These are phyloP conservation scores for Sclerotinia glacialis DNA, from an alignment of 2,329 filamentous ascomycete species.

Conservation along the genomic window DNA sequence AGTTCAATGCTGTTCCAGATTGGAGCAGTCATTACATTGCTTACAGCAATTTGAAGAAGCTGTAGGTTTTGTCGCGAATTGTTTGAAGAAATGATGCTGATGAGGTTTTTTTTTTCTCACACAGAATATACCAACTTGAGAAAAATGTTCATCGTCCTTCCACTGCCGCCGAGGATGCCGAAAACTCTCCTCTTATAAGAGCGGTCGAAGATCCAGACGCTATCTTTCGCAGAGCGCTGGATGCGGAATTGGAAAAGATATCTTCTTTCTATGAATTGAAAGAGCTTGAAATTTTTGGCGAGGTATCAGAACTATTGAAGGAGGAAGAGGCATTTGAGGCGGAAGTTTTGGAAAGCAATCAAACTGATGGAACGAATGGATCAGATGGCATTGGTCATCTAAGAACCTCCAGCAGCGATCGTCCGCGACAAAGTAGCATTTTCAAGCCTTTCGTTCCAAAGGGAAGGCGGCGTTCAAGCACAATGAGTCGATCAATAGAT, in stretches of 20 bases:
- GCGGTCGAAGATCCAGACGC: constrained; percentile 68
- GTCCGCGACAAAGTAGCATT: constrained; percentile 48
- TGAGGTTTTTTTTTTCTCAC: constrained; percentile 4
- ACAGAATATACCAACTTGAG: constrained; percentile 90
- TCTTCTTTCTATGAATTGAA: constrained; percentile 87
- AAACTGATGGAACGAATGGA: constrained; percentile 37
- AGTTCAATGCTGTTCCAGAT: constrained; percentile 99
- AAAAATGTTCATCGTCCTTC: constrained; percentile 67
- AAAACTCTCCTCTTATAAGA: constrained; percentile 80
- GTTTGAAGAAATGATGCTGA: not conserved
- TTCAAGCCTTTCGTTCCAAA: constrained; percentile 50
- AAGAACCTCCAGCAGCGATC: constrained; percentile 45
- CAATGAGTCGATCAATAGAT: constrained; percentile 48
- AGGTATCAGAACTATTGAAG: constrained; percentile 71
- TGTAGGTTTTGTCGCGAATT: constrained; percentile 55
- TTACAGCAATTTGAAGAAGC: constrained; percentile 98
- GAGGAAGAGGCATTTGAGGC: constrained; percentile 67
- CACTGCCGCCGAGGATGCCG: constrained; percentile 63
- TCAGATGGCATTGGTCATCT: constrained; percentile 40
- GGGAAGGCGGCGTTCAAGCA: constrained; percentile 45
- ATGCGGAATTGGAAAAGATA: constrained; percentile 91
- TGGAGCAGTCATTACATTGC: constrained; percentile 98
- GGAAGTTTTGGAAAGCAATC: constrained; percentile 35
- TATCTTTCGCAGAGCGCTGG: constrained; percentile 77
- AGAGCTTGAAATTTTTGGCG: constrained; percentile 80